phyloP scores from a whole-genome alignment of 495 filamentous ascomycete genomes.

The Daldinia grandis region DNA sequence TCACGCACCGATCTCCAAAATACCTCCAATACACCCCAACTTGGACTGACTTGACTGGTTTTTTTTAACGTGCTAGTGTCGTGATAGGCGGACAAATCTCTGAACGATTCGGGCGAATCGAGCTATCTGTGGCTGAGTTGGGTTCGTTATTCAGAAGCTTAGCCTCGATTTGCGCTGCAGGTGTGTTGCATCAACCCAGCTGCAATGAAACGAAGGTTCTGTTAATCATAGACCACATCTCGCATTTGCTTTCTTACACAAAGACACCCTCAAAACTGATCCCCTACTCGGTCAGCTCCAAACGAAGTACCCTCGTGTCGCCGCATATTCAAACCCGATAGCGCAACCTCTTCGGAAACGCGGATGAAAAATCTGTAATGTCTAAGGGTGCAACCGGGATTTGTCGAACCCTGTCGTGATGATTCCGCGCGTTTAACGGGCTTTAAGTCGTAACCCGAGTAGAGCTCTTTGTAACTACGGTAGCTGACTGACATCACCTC shows the following conservation, averaged over 20 bases:
- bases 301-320: conserved; percentile 23
- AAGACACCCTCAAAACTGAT: conserved; percentile 16
- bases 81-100: conserved; percentile 33
- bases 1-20: conserved; percentile 40
- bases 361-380: conserved; percentile 18
- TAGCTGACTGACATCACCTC: conserved; percentile 33
- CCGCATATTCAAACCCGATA: conserved; percentile 23
- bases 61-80: conserved; percentile 29
- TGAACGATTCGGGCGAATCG: conserved; percentile 34
- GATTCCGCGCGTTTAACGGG: conserved; percentile 24
- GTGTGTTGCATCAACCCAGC: conserved; percentile 44
- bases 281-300: conserved; percentile 21
- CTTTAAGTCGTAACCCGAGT: conserved; percentile 31
- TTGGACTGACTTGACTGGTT: conserved; percentile 3
- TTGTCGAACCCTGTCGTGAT: conserved; percentile 15
- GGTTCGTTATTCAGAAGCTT: conserved; percentile 37
- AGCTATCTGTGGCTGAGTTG: conserved; percentile 39
- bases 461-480: conserved; percentile 11
- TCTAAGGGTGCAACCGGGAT: conserved; percentile 16
- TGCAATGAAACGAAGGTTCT: conserved; percentile 37
- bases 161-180: conserved; percentile 40
- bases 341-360: conserved; percentile 23
- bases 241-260: conserved; percentile 34
- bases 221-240: conserved; percentile 39
- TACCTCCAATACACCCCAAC: neutral